Evolutionary conservation across 129 eudicot species (phyloP).

Genomic region (Arctium minus): DNA sequence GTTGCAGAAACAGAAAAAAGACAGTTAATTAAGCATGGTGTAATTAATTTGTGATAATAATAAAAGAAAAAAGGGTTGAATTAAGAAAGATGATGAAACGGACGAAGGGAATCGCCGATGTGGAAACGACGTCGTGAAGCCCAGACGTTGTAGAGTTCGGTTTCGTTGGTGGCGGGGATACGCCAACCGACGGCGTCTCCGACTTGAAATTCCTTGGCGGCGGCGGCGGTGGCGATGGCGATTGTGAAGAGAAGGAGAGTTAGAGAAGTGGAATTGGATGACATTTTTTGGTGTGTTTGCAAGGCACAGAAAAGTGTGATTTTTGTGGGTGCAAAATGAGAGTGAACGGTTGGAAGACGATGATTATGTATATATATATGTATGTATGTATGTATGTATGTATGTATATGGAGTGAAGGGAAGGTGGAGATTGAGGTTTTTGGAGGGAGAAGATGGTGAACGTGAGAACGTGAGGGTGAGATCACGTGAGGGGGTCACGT

Average conservation of each 20-base stretch:
- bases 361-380: not conserved
- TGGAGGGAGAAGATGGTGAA: conserved; percentile 23
- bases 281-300: conserved; percentile 11
- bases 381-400: too few relatives aligned
- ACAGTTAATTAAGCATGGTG: not conserved
- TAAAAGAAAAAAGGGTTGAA: too few relatives aligned
- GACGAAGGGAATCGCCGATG: conserved; percentile 25
- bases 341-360: not conserved
- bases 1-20: not conserved
- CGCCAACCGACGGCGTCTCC: conserved; percentile 36
- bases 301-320: not conserved
- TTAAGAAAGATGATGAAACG: not conserved
- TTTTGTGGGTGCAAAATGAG: not conserved
- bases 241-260: not conserved
- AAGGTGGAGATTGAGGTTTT: not conserved
- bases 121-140: conserved; percentile 26
- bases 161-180: conserved; percentile 27
- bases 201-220: conserved; percentile 23
- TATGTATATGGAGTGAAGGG: not conserved
- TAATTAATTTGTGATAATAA: not conserved
- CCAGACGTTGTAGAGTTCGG: conserved; percentile 36
- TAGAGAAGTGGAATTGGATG: not conserved
- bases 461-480: conserved; percentile 30
- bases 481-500: not conserved
- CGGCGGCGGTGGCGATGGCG: not conserved